Conservation (phyloP, 2,329 filamentous ascomycete species). For the Phyllosticta paracitricarpa region DNA sequence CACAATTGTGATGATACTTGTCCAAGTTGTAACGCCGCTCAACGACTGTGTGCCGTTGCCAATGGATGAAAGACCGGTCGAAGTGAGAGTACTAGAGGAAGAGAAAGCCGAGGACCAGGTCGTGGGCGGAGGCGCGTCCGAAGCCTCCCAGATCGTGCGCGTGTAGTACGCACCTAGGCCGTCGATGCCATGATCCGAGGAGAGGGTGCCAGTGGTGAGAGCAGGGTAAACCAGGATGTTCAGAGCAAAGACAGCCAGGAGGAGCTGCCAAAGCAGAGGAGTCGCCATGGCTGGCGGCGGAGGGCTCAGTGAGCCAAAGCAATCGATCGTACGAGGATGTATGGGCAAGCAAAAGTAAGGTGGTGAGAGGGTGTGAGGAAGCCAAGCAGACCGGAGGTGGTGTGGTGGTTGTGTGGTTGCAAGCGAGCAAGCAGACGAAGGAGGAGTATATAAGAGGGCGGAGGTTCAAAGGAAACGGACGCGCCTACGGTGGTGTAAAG, state of each 20-base stretch:
- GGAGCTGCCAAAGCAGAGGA: not conserved
- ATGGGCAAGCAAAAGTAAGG: not conserved
- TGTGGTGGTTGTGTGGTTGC: too few species aligned
- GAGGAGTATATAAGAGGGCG: too few species aligned
- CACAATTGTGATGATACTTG: not conserved
- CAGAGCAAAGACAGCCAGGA: not conserved
- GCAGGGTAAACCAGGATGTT: not conserved
- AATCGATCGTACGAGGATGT: not conserved
- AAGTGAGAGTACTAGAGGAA: not conserved
- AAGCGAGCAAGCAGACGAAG: too few species aligned
- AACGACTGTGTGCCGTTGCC: not conserved
- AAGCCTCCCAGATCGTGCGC: not conserved
- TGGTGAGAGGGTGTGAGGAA: not conserved
- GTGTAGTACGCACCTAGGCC: not conserved
- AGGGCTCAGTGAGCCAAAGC: not conserved
- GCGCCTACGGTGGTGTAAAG: too few species aligned
- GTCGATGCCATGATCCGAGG: not conserved
- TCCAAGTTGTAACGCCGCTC: not conserved
- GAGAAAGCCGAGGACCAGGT: not conserved
- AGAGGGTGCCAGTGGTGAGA: not conserved
- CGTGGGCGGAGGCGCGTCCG: not conserved
- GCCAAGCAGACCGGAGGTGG: not conserved
- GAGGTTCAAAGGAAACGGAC: too few species aligned
- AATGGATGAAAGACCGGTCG: not conserved
- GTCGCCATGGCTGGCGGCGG: not conserved